Percentiles rank a stretch among this genome's conserved stretches.
Evolutionary conservation across 1,284 basidiomycete genomes (phyloP).

Genomic region (Hortiboletus rubellus): DNA sequence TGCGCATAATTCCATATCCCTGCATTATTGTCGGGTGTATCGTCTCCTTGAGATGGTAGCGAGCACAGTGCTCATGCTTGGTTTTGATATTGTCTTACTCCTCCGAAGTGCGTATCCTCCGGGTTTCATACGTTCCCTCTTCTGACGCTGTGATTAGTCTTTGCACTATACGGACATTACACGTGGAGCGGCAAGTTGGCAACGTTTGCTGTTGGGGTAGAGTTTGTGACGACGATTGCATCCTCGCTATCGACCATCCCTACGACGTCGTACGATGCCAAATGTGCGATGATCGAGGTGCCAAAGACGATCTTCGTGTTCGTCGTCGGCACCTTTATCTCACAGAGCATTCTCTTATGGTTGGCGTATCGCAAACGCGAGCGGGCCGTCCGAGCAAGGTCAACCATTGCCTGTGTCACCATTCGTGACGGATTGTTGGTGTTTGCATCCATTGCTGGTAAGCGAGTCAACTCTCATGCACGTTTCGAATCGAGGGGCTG

Average conservation of each 20-base stretch:
- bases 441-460: conserved; percentile 19
- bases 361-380: conserved; percentile 21
- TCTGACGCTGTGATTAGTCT: conserved; percentile 15
- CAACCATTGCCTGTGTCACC: conserved; percentile 17
- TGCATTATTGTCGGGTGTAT: conserved; percentile 10
- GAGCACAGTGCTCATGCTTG: conserved; percentile 12
- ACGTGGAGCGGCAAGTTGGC: conserved; percentile 4
- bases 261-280: conserved; percentile 6
- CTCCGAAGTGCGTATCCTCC: conserved; percentile 20
- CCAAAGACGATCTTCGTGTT: conserved; percentile 14
- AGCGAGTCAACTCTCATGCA: not conserved
- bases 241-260: conserved; percentile 9
- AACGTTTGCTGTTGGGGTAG: conserved; percentile 9
- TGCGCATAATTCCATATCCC: not conserved
- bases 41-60: conserved; percentile 20
- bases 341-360: conserved; percentile 21
- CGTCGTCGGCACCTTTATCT: conserved; percentile 8
- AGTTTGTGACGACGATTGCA: conserved; percentile 1
- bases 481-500: not conserved
- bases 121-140: not conserved
- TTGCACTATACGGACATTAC: conserved; percentile 16
- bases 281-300: conserved; percentile 10
- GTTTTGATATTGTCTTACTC: conserved; percentile 18
- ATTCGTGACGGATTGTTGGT: conserved; percentile 27
- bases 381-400: not conserved